Percentiles rank a stretch among this genome's conserved stretches.
Evolutionary conservation across 2,329 filamentous ascomycete genomes (phyloP).

Genomic region (Colletotrichum agaves): DNA sequence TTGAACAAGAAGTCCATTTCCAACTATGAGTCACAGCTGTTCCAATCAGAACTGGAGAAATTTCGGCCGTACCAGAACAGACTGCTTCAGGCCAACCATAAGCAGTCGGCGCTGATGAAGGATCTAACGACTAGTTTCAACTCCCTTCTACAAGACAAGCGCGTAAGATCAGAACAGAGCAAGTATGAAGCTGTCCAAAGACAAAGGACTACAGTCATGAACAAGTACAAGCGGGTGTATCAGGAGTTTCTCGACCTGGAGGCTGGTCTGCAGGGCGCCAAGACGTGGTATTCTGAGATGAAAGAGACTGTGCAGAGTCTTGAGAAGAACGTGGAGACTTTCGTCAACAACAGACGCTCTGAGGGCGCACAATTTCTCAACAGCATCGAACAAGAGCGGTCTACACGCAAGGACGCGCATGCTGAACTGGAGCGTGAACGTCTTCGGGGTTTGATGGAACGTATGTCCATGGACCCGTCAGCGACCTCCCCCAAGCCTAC

Average conservation of each 20-base stretch:
- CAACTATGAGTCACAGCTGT: constrained; percentile 91
- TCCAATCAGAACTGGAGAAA: constrained; percentile 97
- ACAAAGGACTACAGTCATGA: constrained; percentile 82
- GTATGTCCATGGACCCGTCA: constrained; percentile 85
- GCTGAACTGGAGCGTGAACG: constrained; percentile 89
- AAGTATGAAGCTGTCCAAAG: constrained; percentile 92
- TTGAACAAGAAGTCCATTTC: constrained; percentile 97
- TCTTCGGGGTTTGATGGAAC: constrained; percentile 90
- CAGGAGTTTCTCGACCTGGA: constrained; percentile 92
- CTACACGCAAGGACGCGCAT: constrained; percentile 66
- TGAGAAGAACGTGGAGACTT: constrained; percentile 95
- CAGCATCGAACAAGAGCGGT: constrained; percentile 85
- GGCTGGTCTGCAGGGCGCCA: constrained; percentile 86
- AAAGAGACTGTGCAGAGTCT: constrained; percentile 91
- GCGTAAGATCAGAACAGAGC: constrained; percentile 91
- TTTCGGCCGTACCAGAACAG: constrained; percentile 93
- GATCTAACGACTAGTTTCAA: constrained; percentile 91
- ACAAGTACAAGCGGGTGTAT: constrained; percentile 89
- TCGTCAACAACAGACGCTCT: constrained; percentile 91
- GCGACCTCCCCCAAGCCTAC: constrained; percentile 50
- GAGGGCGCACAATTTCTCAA: constrained; percentile 91
- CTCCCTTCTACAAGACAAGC: constrained; percentile 89
- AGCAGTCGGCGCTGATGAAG: constrained; percentile 93
- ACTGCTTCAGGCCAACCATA: constrained; percentile 92
- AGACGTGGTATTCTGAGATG: constrained; percentile 96